Evolutionary conservation across 164 flowering plant species (phyloP).

Genomic region (Piper longum): DNA sequence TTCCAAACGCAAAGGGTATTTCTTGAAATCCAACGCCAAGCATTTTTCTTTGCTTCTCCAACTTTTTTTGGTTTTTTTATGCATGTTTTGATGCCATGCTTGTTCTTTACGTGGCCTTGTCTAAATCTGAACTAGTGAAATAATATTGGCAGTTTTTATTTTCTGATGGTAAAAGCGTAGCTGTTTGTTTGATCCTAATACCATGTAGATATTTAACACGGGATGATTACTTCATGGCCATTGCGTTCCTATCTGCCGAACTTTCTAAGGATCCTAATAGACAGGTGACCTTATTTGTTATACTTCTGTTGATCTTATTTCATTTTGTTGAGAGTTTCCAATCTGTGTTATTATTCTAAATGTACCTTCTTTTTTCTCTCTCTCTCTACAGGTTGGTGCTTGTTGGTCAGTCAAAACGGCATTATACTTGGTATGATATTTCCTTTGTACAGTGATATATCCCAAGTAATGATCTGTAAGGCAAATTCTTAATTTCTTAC

Average conservation of each 20-base stretch:
- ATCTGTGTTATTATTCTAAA: neutral
- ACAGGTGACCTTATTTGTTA: conserved; percentile 36
- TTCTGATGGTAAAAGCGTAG: neutral
- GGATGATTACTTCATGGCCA: conserved; percentile 97
- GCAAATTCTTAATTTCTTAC: neutral
- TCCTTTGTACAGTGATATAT: neutral
- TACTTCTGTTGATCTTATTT: neutral
- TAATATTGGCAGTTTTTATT: neutral
- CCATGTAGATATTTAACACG: conserved; percentile 64
- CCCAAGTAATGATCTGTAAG: neutral
- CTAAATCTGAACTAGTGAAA: no score
- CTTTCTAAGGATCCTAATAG: conserved; percentile 90
- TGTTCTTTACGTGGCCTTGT: neutral
- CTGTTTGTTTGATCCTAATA: neutral
- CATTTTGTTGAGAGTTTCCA: neutral
- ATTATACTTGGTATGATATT: conserved; percentile 55
- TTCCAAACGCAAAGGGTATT: conserved; percentile 59
- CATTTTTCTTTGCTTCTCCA: neutral
- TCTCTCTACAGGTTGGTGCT: conserved; percentile 62
- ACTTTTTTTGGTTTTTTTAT: neutral
- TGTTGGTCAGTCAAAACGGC: conserved; percentile 77
- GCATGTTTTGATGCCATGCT: neutral
- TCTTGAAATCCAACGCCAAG: neutral
- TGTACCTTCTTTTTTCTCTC: neutral
- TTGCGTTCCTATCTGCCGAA: conserved; percentile 83